phyloP scores from a whole-genome alignment of 768 basidiomycete species.

The Kwoniella sp. region DNA sequence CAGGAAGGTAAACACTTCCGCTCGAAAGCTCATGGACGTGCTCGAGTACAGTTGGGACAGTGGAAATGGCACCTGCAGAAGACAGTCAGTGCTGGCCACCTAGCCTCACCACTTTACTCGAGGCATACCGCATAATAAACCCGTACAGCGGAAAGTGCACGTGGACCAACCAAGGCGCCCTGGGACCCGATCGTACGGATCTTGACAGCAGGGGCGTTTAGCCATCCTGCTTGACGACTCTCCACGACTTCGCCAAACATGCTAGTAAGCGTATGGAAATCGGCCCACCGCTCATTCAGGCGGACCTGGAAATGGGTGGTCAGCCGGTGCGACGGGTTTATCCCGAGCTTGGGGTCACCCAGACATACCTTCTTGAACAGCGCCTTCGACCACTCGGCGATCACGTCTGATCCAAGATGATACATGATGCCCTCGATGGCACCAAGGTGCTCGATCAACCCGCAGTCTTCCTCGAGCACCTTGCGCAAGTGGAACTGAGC shows the following conservation, averaged over 20 bases:
- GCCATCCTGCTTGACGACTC: constrained; percentile 11
- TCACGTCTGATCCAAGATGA: constrained; percentile 14
- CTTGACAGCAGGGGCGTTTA: constrained; percentile 36
- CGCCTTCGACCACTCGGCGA: constrained; percentile 29
- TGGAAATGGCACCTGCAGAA: constrained; percentile 36
- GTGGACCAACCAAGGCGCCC: constrained; percentile 1
- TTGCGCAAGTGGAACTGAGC: constrained; percentile 24
- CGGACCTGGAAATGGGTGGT: constrained; percentile 2
- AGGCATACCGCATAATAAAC: constrained; percentile 17
- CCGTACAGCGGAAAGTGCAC: constrained; percentile 6
- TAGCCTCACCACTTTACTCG: background rate
- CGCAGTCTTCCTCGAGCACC: constrained; percentile 39
- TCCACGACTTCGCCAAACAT: constrained; percentile 28
- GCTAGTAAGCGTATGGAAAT: constrained; percentile 33
- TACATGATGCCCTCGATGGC: constrained; percentile 40
- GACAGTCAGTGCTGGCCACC: background rate
- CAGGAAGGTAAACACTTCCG: constrained; percentile 36
- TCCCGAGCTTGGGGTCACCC: too few relatives aligned
- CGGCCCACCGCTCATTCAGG: constrained; percentile 24
- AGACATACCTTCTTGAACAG: constrained; percentile 31
- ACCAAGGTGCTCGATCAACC: constrained; percentile 36
- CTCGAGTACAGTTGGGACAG: constrained; percentile 39
- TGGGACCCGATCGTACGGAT: constrained; percentile 11
- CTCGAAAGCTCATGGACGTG: constrained; percentile 31
- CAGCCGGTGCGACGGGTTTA: background rate